Evolutionary conservation across 2,329 filamentous ascomycete species (phyloP).

Genomic region (Aspergillus oerlinghausenensis): DNA sequence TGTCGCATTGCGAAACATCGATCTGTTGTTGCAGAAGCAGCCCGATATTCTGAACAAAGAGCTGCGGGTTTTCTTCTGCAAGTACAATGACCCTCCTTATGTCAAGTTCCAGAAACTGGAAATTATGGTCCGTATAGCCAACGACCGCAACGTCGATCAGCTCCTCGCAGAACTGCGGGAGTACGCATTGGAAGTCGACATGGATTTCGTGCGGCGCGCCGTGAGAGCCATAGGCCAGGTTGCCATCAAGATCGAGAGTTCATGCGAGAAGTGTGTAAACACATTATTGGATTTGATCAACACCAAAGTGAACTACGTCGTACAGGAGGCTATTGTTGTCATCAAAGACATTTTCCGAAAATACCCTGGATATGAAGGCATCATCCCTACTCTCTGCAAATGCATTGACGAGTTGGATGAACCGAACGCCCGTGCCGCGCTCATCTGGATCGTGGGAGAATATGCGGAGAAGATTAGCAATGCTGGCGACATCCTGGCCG

Average conservation of each 20-base stretch:
- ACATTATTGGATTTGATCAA: slow-evolving; percentile 89
- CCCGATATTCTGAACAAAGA: slow-evolving; percentile 97
- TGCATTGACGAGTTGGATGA: slow-evolving; percentile 97
- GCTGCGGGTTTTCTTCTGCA: slow-evolving; percentile 98
- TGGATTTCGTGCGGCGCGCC: slow-evolving; percentile 94
- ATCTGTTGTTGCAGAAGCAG: slow-evolving; percentile 90
- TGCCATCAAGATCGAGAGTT: slow-evolving; percentile 95
- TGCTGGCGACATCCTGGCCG: slow-evolving; percentile 85
- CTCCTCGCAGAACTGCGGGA: slow-evolving; percentile 91
- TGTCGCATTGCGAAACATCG: slow-evolving; percentile 92
- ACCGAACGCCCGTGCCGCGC: slow-evolving; percentile 78
- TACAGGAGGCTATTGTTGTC: slow-evolving; percentile 97
- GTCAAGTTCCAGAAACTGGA: slow-evolving; percentile 97
- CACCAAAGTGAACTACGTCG: slow-evolving; percentile 98
- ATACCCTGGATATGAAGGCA: slow-evolving; percentile 95
- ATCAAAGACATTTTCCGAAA: slow-evolving; percentile 98
- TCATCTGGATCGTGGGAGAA: slow-evolving; percentile 99
- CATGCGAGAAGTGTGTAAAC: slow-evolving; percentile 93
- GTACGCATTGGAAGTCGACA: slow-evolving; percentile 95
- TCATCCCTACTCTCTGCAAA: slow-evolving; percentile 92
- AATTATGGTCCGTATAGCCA: slow-evolving; percentile 98
- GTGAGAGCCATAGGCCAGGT: slow-evolving; percentile 97
- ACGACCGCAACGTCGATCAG: slow-evolving; percentile 94
- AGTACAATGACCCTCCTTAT: slow-evolving; percentile 98
- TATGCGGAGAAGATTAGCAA: slow-evolving; percentile 99